phyloP scores from a whole-genome alignment of 139 green algal genomes.

The Coccomyxa sp. region DNA sequence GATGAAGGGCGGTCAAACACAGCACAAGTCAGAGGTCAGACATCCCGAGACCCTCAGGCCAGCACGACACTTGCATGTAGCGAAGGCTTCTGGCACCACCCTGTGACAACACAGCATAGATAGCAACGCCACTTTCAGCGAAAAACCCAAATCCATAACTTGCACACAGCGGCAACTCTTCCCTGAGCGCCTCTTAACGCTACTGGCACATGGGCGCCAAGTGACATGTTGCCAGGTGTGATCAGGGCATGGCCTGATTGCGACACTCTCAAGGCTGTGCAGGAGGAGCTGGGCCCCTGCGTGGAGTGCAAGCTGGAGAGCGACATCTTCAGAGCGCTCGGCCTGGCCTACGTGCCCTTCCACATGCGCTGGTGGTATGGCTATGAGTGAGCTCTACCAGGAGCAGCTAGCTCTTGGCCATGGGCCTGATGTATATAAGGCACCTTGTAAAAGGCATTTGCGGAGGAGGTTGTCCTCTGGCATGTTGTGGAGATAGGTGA shows the following conservation, averaged over 20 bases:
- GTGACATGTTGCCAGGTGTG: neutral
- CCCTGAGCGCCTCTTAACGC: neutral
- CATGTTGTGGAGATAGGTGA: too few relatives aligned
- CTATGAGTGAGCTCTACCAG: slow-evolving; percentile 17
- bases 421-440: too few relatives aligned
- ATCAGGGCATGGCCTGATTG: too few relatives aligned
- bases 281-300: neutral
- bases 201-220: neutral
- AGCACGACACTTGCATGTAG: neutral
- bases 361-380: slow-evolving; percentile 15
- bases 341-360: slow-evolving; percentile 20
- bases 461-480: too few relatives aligned
- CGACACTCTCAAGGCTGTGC: too few relatives aligned
- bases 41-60: neutral
- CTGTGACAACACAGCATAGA: too few relatives aligned
- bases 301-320: slow-evolving; percentile 9
- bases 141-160: neutral
- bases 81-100: neutral
- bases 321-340: slow-evolving; percentile 19
- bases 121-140: neutral
- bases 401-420: too few relatives aligned
- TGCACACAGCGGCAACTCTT: neutral
- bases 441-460: too few relatives aligned
- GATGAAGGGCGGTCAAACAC: neutral
- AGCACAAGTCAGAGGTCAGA: neutral